Conservation (phyloP, 202 grass and related monocot species). For the Carex sylvatica region DNA sequence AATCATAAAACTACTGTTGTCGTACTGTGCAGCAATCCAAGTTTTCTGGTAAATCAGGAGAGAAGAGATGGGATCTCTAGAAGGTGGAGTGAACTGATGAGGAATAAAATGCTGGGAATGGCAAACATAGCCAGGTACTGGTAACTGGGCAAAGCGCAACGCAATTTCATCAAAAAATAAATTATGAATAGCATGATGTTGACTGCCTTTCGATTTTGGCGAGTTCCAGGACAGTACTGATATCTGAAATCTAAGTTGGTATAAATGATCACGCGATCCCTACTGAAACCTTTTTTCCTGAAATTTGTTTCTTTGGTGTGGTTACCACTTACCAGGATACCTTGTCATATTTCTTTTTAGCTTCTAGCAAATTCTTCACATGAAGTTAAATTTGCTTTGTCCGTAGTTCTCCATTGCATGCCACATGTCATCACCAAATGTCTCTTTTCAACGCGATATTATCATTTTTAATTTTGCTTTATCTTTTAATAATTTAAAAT, state of each 20-base stretch:
- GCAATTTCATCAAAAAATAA: not conserved
- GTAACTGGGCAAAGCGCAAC: not conserved
- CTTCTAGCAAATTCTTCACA: not conserved
- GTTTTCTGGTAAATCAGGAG: too few relatives aligned
- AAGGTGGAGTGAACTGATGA: too few relatives aligned
- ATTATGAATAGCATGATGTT: not conserved
- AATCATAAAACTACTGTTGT: too few relatives aligned
- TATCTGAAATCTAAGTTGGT: not conserved
- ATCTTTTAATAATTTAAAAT: not conserved
- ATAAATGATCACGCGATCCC: constrained; percentile 4
- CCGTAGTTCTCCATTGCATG: not conserved
- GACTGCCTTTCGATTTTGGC: too few relatives aligned
- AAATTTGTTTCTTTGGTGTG: not conserved
- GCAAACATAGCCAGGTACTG: not conserved
- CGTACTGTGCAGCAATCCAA: too few relatives aligned
- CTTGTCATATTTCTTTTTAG: not conserved
- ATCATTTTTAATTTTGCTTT: not conserved
- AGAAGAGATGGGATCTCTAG: too few relatives aligned
- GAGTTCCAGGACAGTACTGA: not conserved
- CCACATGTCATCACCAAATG: not conserved
- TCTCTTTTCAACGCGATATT: too few relatives aligned
- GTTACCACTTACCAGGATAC: not conserved
- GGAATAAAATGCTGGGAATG: not conserved
- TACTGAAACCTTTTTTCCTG: not conserved
- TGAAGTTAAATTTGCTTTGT: not conserved